A percentile compares a stretch with the other conserved stretches of the same genome.
Evolutionary conservation across 352 stramenopile species (phyloP).

Genomic region (Paralagenidium karlingii): DNA sequence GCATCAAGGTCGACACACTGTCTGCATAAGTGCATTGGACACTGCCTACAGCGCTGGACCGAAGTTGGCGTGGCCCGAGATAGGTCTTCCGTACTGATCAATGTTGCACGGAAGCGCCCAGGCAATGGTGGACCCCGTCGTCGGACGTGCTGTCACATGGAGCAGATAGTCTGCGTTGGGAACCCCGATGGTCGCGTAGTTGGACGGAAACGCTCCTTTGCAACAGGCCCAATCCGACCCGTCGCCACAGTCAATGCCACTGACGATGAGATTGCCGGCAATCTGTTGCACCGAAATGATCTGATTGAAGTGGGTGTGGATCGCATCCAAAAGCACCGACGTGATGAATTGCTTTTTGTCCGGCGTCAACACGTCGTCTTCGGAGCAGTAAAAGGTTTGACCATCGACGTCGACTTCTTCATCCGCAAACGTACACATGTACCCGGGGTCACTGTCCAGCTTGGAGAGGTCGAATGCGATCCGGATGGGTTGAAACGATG

Average conservation of each 20-base stretch:
- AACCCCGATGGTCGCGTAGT: conserved; percentile 34
- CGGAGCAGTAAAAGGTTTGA: conserved; percentile 28
- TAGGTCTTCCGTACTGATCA: conserved; percentile 59
- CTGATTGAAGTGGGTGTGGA: conserved; percentile 41
- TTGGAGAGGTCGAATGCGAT: conserved; percentile 72
- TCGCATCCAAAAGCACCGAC: conserved; percentile 47
- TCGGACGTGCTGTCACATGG: conserved; percentile 63
- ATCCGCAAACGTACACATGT: conserved; percentile 32
- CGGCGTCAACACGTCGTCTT: conserved; percentile 41
- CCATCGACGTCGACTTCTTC: conserved; percentile 39
- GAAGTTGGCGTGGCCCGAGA: conserved; percentile 78
- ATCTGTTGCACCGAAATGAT: conserved; percentile 56
- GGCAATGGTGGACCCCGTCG: conserved; percentile 49
- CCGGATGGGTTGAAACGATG: conserved; percentile 48
- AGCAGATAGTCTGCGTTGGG: conserved; percentile 62
- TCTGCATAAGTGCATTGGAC: too few species aligned
- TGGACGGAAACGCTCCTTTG: conserved; percentile 20
- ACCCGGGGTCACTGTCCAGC: conserved; percentile 49
- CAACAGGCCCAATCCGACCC: conserved; percentile 57
- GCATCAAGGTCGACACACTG: too few species aligned
- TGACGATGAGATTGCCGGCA: conserved; percentile 46
- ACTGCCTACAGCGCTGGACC: conserved; percentile 36
- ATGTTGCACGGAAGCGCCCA: conserved; percentile 74
- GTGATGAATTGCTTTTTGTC: conserved; percentile 58
- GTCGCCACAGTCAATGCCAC: conserved; percentile 27